Base-by-base conservation (phyloP, 495 filamentous ascomycete genomes). In the Geoglossum glabrum region DNA sequence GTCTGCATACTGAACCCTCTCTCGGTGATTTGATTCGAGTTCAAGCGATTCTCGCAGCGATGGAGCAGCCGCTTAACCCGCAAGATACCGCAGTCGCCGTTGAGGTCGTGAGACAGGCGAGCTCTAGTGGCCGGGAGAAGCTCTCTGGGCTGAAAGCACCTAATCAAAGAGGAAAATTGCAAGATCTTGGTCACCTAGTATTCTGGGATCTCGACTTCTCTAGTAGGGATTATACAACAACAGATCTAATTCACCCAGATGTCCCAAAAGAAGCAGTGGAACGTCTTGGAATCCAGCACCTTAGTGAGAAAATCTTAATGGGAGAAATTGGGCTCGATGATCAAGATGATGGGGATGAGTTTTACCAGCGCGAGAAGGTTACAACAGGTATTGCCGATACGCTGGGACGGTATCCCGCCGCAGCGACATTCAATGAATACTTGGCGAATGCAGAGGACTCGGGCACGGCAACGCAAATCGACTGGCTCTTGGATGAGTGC, bases 361-460 rank as follows among this genome's bases (percentile, higher is more conserved):
- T 68, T 56, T 61, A 64, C n/a, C 72, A 69, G 59, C 56, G 50
- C 17, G 69, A 74, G 55, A 63, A 65, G 0, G 57, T 65, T 0
- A 62, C 56, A n/a, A 67, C 67, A 6, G 60, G 63, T 0, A 74
- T 74, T 46, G 56, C 51, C 21, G 71, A 73, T 57, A 71, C 72
- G 15, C 54, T 74, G 15, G 60, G 59, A 34, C 67, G 72, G 30
- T 74, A 74, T 47, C 60, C 62, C 1, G 57, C 68, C 15, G 64
- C 64, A 40, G 60, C 61, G 10, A 73, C 71, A 11, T 74, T 74
- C 56, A 67, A 63, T 21, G 72, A 74, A 57, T 74, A 71, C 57
- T 64, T 74, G 17, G 71, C 72, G 11, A 74, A 74, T 58, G 71
- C 72, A 2, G 70, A 74, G 47, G 72, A 74, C 47, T 61, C 62